Conservation (phyloP, 2,329 filamentous ascomycete genomes). For the Nemania diffusa region DNA sequence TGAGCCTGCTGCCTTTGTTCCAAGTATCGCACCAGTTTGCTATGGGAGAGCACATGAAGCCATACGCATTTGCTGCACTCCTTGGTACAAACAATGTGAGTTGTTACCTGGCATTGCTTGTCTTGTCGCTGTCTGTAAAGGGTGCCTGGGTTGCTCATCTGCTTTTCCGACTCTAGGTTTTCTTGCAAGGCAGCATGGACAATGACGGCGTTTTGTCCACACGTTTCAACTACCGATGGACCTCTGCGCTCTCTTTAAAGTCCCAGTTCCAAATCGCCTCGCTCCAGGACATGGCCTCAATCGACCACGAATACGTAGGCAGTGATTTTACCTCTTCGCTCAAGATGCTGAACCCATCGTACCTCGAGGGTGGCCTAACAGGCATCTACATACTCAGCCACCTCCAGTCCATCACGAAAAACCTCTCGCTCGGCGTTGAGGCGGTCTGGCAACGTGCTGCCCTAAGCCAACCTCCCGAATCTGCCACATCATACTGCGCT, state of each 20-base stretch:
- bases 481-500: slow-evolving; percentile 87
- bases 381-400: slow-evolving; percentile 97
- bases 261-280: slow-evolving; percentile 83
- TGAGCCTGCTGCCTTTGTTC: slow-evolving; percentile 93
- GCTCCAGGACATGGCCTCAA: slow-evolving; percentile 83
- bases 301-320: slow-evolving; percentile 96
- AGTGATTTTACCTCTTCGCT: slow-evolving; percentile 91
- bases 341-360: slow-evolving; percentile 95
- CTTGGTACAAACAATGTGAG: slow-evolving; percentile 92
- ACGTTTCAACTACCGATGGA: slow-evolving; percentile 94
- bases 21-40: slow-evolving; percentile 97
- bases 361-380: slow-evolving; percentile 89
- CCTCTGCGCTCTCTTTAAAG: slow-evolving; percentile 82
- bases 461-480: slow-evolving; percentile 87
- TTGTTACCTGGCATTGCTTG: slow-evolving; percentile 39
- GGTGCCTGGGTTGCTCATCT: slow-evolving; percentile 14
- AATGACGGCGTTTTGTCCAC: slow-evolving; percentile 89
- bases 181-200: slow-evolving; percentile 94
- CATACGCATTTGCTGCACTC: slow-evolving; percentile 93
- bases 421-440: slow-evolving; percentile 88
- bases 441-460: slow-evolving; percentile 90
- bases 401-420: slow-evolving; percentile 90
- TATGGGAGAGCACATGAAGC: slow-evolving; percentile 91
- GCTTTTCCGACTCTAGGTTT: slow-evolving; percentile 69
- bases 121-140: neutral